phyloP scores from a whole-genome alignment of 1,139 yeast species.

The Nakaseomyces bracarensis region DNA sequence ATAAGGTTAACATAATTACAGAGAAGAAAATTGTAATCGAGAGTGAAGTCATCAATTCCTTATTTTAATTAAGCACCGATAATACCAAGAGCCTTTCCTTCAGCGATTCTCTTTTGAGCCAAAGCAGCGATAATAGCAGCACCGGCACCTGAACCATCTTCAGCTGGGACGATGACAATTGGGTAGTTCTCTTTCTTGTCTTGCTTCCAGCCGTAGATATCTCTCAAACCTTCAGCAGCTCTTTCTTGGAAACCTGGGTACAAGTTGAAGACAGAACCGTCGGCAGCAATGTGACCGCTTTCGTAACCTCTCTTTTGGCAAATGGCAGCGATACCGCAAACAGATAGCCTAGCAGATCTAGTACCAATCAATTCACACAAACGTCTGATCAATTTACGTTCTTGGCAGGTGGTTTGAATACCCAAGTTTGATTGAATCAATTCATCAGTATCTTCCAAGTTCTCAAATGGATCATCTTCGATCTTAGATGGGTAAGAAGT shows the following conservation, averaged over 20 bases:
- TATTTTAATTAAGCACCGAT: constrained; percentile 12
- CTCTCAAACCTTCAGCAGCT: constrained; percentile 83
- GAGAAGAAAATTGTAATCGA: not conserved
- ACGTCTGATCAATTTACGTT: constrained; percentile 75
- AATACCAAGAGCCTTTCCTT: constrained; percentile 70
- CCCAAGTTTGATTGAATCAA: constrained; percentile 53
- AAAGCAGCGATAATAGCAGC: constrained; percentile 96
- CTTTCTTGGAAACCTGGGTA: constrained; percentile 88
- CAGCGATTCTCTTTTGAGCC: constrained; percentile 65
- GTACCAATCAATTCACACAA: constrained; percentile 83
- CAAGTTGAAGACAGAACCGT: constrained; percentile 89
- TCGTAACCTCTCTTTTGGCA: constrained; percentile 76
- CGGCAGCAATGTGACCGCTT: constrained; percentile 88
- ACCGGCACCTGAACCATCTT: constrained; percentile 98
- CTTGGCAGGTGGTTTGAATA: constrained; percentile 62
- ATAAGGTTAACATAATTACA: not conserved
- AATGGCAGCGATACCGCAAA: constrained; percentile 94
- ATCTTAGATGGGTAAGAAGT: constrained; percentile 80
- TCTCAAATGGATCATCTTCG: constrained; percentile 86
- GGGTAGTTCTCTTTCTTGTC: constrained; percentile 49
- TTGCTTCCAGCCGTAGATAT: constrained; percentile 74
- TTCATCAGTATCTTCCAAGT: constrained; percentile 65
- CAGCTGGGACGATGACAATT: constrained; percentile 77
- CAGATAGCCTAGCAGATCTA: constrained; percentile 85
- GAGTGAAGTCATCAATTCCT: constrained; percentile 19